A percentile compares a stretch with the other conserved stretches of the same genome.
Evolutionary conservation across 2,329 filamentous ascomycete species (phyloP).

Genomic region (Pseudogymnoascus sp.): DNA sequence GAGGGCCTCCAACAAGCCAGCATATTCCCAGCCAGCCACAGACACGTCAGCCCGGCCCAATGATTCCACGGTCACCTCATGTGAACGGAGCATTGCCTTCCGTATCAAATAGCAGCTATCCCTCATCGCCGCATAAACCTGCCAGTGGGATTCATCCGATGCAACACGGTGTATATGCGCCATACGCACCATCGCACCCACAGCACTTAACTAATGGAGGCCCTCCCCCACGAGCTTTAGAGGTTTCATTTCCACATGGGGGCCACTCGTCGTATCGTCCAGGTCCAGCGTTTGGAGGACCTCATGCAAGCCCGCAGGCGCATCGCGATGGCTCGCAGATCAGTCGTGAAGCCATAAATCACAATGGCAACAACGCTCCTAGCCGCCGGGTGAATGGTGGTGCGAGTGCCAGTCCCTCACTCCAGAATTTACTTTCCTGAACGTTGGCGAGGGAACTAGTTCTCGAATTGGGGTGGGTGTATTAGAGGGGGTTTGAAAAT

Average conservation of each 20-base stretch:
- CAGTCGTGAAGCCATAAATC: constrained; percentile 17
- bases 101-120: constrained; percentile 35
- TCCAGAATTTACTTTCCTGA: constrained; percentile 66
- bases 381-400: constrained; percentile 46
- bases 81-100: constrained; percentile 39
- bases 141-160: constrained; percentile 18
- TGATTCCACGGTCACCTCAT: constrained; percentile 34
- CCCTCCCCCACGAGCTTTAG: constrained; percentile 36
- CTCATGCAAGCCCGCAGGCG: constrained; percentile 25
- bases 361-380: constrained; percentile 25
- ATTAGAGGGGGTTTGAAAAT: background rate
- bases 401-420: constrained; percentile 70
- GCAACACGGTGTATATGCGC: constrained; percentile 23
- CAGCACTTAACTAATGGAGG: constrained; percentile 31
- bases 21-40: constrained; percentile 19
- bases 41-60: constrained; percentile 19
- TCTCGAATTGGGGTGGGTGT: background rate
- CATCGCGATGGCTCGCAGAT: constrained; percentile 27
- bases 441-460: background rate
- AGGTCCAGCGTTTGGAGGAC: constrained; percentile 28
- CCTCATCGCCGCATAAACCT: constrained; percentile 26
- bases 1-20: constrained; percentile 19
- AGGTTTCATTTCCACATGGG: constrained; percentile 40
- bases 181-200: constrained; percentile 26
- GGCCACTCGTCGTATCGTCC: constrained; percentile 38